phyloP scores from a whole-genome alignment of 306 rosid species.

The Lupinus albus region DNA sequence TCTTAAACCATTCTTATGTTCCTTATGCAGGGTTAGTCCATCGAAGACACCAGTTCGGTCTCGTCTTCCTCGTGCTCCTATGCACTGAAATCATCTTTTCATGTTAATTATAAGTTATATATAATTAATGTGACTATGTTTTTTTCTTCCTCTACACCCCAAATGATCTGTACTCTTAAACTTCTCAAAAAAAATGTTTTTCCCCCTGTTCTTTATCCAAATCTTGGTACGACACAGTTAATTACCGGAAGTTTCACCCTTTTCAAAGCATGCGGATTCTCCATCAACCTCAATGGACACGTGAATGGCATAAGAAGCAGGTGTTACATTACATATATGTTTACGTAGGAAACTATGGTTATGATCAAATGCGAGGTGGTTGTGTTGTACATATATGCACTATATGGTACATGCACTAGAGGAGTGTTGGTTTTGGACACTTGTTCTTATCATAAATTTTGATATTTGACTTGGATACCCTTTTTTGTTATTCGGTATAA shows the following conservation, averaged over 20 bases:
- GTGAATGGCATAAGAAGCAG: slow-evolving; percentile 18
- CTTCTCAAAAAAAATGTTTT: neutral
- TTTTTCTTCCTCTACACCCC: neutral
- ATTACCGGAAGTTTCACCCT: neutral
- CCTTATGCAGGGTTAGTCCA: slow-evolving; percentile 78
- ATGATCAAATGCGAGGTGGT: neutral
- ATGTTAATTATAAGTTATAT: slow-evolving; percentile 25
- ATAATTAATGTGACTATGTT: neutral
- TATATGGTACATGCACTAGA: no score
- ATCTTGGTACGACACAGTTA: neutral
- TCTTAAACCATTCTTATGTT: slow-evolving; percentile 17
- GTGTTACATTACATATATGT: neutral
- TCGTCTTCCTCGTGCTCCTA: slow-evolving; percentile 57
- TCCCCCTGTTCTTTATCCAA: neutral
- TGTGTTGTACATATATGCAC: neutral
- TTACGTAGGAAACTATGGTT: neutral
- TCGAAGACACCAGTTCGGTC: slow-evolving; percentile 88
- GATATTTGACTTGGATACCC: no score
- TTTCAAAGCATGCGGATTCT: slow-evolving; percentile 3
- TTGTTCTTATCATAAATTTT: no score
- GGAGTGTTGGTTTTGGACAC: no score
- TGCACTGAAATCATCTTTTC: slow-evolving; percentile 55
- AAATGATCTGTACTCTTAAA: neutral
- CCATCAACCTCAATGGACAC: slow-evolving; percentile 1
- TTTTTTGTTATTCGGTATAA: no score